Evolutionary conservation across 2,329 filamentous ascomycete species (phyloP).

Genomic region (Cordyceps militaris): DNA sequence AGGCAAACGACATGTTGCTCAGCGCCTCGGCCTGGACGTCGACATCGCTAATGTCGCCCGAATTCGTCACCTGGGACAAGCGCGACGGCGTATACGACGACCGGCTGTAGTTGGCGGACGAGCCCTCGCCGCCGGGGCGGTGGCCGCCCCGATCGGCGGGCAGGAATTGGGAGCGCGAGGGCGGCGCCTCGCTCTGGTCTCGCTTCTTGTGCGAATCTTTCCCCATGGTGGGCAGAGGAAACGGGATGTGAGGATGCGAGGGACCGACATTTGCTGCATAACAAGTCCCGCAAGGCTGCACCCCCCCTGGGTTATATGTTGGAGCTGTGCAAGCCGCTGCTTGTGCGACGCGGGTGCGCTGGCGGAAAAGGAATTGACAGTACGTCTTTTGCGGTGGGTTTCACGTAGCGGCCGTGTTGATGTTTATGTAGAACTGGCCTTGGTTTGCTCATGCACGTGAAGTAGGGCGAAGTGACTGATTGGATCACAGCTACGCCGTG

Average conservation of each 20-base stretch:
- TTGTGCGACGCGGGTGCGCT: constrained; percentile 5
- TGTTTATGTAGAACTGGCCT: neutral
- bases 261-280: neutral
- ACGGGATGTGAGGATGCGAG: neutral
- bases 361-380: neutral
- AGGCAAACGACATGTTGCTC: neutral
- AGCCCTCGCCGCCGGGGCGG: neutral
- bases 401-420: neutral
- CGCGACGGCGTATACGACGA: neutral
- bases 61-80: constrained; percentile 6
- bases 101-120: neutral
- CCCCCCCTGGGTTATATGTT: neutral
- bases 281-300: neutral
- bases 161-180: too few species aligned
- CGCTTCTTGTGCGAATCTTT: neutral
- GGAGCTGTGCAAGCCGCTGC: neutral
- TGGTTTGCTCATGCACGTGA: neutral
- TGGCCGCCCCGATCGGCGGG: neutral
- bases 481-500: neutral
- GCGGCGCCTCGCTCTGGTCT: neutral
- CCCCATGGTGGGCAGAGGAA: neutral
- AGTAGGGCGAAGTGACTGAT: neutral
- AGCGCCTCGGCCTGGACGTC: neutral
- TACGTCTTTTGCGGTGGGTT: neutral
- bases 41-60: neutral